Base-by-base conservation (phyloP, 1,284 basidiomycete species). In the Marasmius sp. region DNA sequence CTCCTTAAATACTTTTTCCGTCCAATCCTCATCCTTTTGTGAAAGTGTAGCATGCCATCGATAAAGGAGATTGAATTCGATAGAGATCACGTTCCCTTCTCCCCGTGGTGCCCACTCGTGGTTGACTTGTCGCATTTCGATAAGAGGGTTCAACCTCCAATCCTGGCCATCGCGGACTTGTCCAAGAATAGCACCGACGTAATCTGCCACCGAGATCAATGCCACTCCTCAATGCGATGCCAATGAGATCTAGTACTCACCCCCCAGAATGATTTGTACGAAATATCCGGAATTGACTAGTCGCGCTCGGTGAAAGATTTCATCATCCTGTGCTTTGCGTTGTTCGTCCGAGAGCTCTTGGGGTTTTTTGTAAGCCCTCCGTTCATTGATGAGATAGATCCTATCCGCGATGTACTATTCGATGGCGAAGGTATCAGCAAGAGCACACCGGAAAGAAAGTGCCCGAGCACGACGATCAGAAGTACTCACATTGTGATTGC, bases 1-100 rank as follows among this genome's bases (percentile, higher is more conserved):
- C 3, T 74, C 57, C 11, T 71, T 70, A 71, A 92, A 86, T 14
- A 75, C 57, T 2, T 75, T 65, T 59, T 84, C 79, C 1, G 84
- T 83, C 90, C 89, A 93, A 39, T 75, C 52, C 0, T 82, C 80
- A 70, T 94, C 91, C 53, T 80, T 62, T 63, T 80, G 65, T 2
- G 87, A 89, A 9, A 89, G 72, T 0, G 87, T 81, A 12, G 89
- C 79, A 69, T 94, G 92, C 92, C 91, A 93, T 51, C 85, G 77
- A 71, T 91, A 92, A 14, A 91, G 74, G 7, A 89, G 75, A 68
- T 90, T 91, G 75, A 91, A 91, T 71, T 93, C 92, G 56, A 92
- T 73, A 0, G 88, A 88, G 63, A 85, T 82, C 52, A 83, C 84
- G 68, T 93, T 93, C 45, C 92, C 91, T 68, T 85, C 77, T 27